Evolutionary conservation across 495 filamentous ascomycete species (phyloP), one percentile per base, ranked within the genome.

Genomic region (Achaetomiella virescens): DNA sequence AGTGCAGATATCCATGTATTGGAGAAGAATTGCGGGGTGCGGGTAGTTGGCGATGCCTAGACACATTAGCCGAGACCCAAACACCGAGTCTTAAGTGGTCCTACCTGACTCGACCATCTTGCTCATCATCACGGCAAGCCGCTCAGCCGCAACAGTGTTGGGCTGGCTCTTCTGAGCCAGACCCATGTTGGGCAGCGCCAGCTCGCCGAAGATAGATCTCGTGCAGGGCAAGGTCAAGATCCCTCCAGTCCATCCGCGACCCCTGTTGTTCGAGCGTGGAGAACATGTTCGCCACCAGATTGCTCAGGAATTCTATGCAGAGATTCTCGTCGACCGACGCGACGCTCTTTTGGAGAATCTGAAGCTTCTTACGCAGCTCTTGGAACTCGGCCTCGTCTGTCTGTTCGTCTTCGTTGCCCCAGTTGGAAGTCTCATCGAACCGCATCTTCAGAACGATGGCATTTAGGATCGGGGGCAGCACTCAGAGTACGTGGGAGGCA

Each of bases 361-460:
- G 89, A 44, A 99, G 75, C 55, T 85, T 78, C 66, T 95, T 96
- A 48, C 95, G 81, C 38, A 97, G 81, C 49, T 97, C 92, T 61
- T 95, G 88, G 65, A 97, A 97, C 66, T 99, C 93, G n/a, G 93
- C 95, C 67, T 97, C 95, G 66, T 99, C 93, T 1, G 90, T 95
- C 69, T 91, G 85, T 52, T 93, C 89, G 56, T 95, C 91, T 64
- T 97, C 93, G 42, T 89, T 85, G 21, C 91, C 92, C 95, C 93
- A 99, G 24, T 81, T 86, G 0, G 89, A 85, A 11, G 93, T 95
- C 64, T 96, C 91, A 62, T 97, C 95, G 65, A 93, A 97, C 61
- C 91, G 85, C 88, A 96, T 96, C 77, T 97, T 99, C 20, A 81
- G 72, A 52, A 97, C 85, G 53, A 97, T 91, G 12, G 91, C 91